phyloP scores from a whole-genome alignment of 331 rosid genomes.

The Malus hybrid region DNA sequence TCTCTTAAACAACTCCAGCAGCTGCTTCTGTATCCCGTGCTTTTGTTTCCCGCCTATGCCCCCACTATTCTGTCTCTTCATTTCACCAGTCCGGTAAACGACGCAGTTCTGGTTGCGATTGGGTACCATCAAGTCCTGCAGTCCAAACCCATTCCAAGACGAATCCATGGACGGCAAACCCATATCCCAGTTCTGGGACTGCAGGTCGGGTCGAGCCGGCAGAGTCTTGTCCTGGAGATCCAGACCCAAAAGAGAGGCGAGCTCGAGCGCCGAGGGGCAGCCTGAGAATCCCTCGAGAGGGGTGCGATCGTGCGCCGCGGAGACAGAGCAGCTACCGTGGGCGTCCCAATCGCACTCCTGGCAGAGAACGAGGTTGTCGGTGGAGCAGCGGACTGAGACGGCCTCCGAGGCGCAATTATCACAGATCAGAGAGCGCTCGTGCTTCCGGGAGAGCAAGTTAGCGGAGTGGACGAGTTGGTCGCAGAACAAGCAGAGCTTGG shows the following conservation, averaged over 20 bases:
- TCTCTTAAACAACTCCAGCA: slow-evolving; percentile 46
- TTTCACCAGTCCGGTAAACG: background rate
- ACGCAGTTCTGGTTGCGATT: slow-evolving; percentile 14
- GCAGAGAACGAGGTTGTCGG: slow-evolving; percentile 58
- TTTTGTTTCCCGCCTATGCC: slow-evolving; percentile 36
- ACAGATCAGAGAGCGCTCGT: slow-evolving; percentile 56
- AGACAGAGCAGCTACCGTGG: slow-evolving; percentile 36
- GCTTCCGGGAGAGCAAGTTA: slow-evolving; percentile 50
- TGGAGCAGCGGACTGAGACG: slow-evolving; percentile 45
- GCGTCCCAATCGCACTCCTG: slow-evolving; percentile 57
- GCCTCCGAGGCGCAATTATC: slow-evolving; percentile 49
- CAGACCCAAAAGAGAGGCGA: slow-evolving; percentile 47
- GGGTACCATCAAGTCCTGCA: slow-evolving; percentile 48
- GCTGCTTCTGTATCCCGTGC: slow-evolving; percentile 48
- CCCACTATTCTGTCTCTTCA: slow-evolving; percentile 19
- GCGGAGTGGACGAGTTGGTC: slow-evolving; percentile 69
- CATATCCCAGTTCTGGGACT: slow-evolving; percentile 4
- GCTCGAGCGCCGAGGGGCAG: slow-evolving; percentile 47
- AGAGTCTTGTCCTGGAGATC: slow-evolving; percentile 22
- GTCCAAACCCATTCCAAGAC: slow-evolving; percentile 8
- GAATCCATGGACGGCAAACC: slow-evolving; percentile 15
- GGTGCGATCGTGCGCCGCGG: slow-evolving; percentile 37
- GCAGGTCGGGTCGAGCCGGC: background rate
- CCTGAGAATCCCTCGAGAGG: slow-evolving; percentile 49
- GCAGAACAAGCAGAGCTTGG: slow-evolving; percentile 63